phyloP scores from a whole-genome alignment of 208 protist genomes.

The Strigomonas culicis region DNA sequence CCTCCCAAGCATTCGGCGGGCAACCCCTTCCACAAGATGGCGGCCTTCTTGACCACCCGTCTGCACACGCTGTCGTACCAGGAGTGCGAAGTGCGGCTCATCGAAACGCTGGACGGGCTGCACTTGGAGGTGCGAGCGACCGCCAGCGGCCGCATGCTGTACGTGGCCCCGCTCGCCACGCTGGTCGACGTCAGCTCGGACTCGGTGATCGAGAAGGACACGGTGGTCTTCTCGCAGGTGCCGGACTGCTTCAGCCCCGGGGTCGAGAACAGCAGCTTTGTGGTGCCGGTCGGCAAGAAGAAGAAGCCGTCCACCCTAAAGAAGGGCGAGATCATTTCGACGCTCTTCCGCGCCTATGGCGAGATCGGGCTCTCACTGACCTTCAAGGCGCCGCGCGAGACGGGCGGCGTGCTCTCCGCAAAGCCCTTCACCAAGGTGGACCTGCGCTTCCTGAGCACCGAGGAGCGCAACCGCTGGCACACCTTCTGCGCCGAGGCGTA shows the following conservation, averaged over 20 bases:
- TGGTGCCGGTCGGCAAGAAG: slow-evolving; percentile 1
- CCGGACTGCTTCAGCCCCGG: slow-evolving; percentile 16
- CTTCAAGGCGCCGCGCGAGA: slow-evolving; percentile 25
- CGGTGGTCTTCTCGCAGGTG: slow-evolving; percentile 34
- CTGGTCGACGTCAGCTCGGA: slow-evolving; percentile 46
- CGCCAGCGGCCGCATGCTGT: slow-evolving; percentile 12
- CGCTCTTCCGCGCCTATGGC: slow-evolving; percentile 35
- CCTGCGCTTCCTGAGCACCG: slow-evolving; percentile 41
- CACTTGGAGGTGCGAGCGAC: slow-evolving; percentile 33
- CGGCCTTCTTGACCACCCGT: slow-evolving; percentile 37
- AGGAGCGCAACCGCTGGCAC: slow-evolving; percentile 44
- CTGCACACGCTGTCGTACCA: slow-evolving; percentile 40
- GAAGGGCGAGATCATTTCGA: slow-evolving; percentile 41
- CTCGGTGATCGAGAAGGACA: slow-evolving; percentile 43
- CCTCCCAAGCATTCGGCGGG: slow-evolving; percentile 18
- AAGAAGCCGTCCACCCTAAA: not conserved
- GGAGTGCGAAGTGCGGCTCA: slow-evolving; percentile 37
- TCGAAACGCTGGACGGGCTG: slow-evolving; percentile 29
- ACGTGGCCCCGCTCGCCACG: slow-evolving; percentile 23
- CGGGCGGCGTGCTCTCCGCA: slow-evolving; percentile 6
- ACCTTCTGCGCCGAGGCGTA: slow-evolving; percentile 40
- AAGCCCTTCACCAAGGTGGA: slow-evolving; percentile 29
- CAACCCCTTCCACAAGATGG: slow-evolving; percentile 25
- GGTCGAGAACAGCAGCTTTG: slow-evolving; percentile 3
- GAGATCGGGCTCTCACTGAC: slow-evolving; percentile 47